phyloP scores from a whole-genome alignment of 352 stramenopile genomes.

The Phytopythium montanum region DNA sequence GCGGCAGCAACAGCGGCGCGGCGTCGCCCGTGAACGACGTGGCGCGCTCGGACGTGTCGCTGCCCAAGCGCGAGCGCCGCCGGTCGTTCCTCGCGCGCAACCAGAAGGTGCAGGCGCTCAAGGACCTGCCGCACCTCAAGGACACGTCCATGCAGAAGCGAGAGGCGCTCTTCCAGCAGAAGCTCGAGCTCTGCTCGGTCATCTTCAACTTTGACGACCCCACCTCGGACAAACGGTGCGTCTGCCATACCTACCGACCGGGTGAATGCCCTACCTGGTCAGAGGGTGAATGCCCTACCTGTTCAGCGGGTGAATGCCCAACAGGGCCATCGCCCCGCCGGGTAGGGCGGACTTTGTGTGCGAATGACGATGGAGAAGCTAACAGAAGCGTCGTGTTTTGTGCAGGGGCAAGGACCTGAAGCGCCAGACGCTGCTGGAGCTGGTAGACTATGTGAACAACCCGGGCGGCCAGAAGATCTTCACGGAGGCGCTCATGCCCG shows the following conservation, averaged over 20 bases:
- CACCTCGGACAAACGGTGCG: slow-evolving; percentile 90
- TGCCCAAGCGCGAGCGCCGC: slow-evolving; percentile 78
- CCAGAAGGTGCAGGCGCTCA: slow-evolving; percentile 84
- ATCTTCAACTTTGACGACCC: slow-evolving; percentile 98
- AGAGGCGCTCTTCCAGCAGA: slow-evolving; percentile 94
- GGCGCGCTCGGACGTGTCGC: slow-evolving; percentile 74
- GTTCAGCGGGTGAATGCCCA: too few relatives aligned
- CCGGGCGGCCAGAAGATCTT: slow-evolving; percentile 96
- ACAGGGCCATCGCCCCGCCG: too few relatives aligned
- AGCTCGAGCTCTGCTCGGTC: slow-evolving; percentile 94
- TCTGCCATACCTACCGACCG: slow-evolving; percentile 1
- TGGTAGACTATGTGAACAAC: slow-evolving; percentile 99
- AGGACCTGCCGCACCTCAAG: slow-evolving; percentile 83
- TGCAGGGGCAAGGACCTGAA: slow-evolving; percentile 95
- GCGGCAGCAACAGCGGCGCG: slow-evolving; percentile 15
- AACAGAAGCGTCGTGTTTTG: not conserved
- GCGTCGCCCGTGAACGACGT: slow-evolving; percentile 65
- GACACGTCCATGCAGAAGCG: slow-evolving; percentile 81
- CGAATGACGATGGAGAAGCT: too few relatives aligned
- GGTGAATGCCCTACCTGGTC: not conserved
- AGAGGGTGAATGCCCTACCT: too few relatives aligned
- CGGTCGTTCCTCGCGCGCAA: slow-evolving; percentile 82
- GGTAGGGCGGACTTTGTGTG: too few relatives aligned
- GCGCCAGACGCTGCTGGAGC: slow-evolving; percentile 97
- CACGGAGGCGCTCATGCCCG: slow-evolving; percentile 95